These are phyloP conservation scores for Collybia sp. DNA, from an alignment of 768 basidiomycete genomes.

Conservation along the genomic window DNA sequence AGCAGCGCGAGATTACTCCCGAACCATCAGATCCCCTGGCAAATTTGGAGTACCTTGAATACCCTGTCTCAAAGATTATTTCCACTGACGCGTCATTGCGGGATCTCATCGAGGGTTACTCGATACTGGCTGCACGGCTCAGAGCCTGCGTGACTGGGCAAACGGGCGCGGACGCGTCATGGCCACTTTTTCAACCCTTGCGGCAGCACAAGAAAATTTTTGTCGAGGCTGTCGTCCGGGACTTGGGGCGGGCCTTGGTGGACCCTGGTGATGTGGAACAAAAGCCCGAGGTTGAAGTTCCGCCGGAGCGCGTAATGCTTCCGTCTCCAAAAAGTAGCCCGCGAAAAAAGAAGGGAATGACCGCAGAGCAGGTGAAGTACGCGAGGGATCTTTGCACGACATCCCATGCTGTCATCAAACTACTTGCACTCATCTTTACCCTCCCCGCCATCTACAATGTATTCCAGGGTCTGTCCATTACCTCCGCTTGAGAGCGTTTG, in stretches of 20 bases:
- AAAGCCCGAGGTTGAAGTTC: constrained; percentile 22
- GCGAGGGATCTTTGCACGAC: constrained; percentile 77
- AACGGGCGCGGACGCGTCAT: constrained; percentile 55
- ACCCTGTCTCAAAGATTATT: constrained; percentile 59
- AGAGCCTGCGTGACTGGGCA: constrained; percentile 37
- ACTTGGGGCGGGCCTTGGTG: constrained; percentile 59
- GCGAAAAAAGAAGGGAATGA: constrained; percentile 55
- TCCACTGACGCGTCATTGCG: constrained; percentile 39
- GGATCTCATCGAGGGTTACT: constrained; percentile 72
- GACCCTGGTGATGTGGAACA: constrained; percentile 39
- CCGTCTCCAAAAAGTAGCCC: constrained; percentile 74
- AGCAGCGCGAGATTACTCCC: constrained; percentile 64
- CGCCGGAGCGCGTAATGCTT: constrained; percentile 26
- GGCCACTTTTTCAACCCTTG: constrained; percentile 71
- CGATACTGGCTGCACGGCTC: constrained; percentile 61
- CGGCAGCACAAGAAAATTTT: constrained; percentile 48
- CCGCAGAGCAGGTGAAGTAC: constrained; percentile 71
- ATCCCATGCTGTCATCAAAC: constrained; percentile 63
- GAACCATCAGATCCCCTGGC: constrained; percentile 67
- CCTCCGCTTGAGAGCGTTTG: constrained; percentile 8
- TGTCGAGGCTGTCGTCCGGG: constrained; percentile 57
- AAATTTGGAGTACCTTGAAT: constrained; percentile 59
- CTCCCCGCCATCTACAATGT: constrained; percentile 52
- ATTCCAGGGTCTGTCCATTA: constrained; percentile 49
- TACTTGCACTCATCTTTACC: constrained; percentile 58